These are phyloP conservation scores for Ceratopteris richardii DNA, from an alignment of 75 land plant genomes.

Conservation along the genomic window DNA sequence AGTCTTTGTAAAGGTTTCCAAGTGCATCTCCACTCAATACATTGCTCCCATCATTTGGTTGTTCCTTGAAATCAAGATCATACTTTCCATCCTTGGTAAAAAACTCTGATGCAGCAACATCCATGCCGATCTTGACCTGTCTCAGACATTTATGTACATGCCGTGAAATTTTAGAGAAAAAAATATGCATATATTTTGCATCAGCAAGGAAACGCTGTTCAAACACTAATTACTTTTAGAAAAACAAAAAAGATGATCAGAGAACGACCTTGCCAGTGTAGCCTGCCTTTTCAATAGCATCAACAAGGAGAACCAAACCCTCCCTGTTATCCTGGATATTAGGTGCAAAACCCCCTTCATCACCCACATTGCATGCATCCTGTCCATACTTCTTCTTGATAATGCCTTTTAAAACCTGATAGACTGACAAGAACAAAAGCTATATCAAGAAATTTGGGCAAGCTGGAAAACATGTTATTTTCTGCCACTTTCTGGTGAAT, in stretches of 20 bases:
- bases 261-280: conserved; percentile 78
- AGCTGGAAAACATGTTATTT: too few relatives aligned
- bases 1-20: conserved; percentile 72
- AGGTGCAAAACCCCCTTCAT: conserved; percentile 98
- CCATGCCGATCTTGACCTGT: conserved; percentile 97
- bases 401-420: conserved; percentile 81
- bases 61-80: conserved; percentile 85
- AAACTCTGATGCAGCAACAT: conserved; percentile 98
- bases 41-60: conserved; percentile 80
- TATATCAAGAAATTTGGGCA: too few relatives aligned
- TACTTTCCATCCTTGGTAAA: conserved; percentile 67
- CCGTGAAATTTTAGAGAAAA: too few relatives aligned
- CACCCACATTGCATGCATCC: conserved; percentile 99
- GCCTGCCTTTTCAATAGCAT: conserved; percentile 95
- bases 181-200: too few relatives aligned
- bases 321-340: conserved; percentile 97
- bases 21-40: conserved; percentile 52
- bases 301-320: conserved; percentile 68
- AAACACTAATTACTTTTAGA: too few relatives aligned
- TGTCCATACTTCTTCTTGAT: conserved; percentile 91
- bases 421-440: conserved; percentile 71
- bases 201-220: too few relatives aligned
- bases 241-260: neutral
- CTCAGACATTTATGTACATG: too few relatives aligned
- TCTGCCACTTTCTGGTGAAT: too few relatives aligned